A percentile compares a stretch with the other conserved stretches of the same genome.
Evolutionary conservation across 805 yeast genomes (phyloP).

Genomic region (Teunomyces barrocoloradensis): DNA sequence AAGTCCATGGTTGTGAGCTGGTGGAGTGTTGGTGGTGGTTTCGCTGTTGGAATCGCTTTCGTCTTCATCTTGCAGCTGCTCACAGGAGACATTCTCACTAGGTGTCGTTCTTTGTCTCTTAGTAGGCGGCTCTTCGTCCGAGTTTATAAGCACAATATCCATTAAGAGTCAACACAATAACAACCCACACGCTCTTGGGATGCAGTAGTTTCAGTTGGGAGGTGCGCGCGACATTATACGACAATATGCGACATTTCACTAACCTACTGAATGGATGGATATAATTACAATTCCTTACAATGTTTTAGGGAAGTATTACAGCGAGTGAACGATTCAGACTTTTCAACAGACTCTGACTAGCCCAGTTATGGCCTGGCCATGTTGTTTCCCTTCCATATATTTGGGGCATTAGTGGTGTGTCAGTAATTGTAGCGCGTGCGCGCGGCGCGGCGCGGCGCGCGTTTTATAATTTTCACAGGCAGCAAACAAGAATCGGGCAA

Average conservation of each 20-base stretch:
- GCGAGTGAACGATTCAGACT: too few species aligned
- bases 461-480: not conserved
- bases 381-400: too few species aligned
- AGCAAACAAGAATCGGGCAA: not conserved
- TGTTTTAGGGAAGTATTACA: too few species aligned
- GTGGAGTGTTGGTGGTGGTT: not conserved
- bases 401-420: too few species aligned
- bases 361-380: too few species aligned
- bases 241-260: not conserved
- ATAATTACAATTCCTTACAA: too few species aligned
- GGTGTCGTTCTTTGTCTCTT: not conserved
- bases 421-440: too few species aligned
- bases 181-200: not conserved
- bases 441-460: too few species aligned
- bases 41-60: not conserved
- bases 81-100: not conserved
- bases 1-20: not conserved
- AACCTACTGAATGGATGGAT: too few species aligned
- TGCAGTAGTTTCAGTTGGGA: constrained; percentile 1
- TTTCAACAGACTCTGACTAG: too few species aligned
- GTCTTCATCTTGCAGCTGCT: not conserved
- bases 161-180: constrained; percentile 6
- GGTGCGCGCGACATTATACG: not conserved
- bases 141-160: constrained; percentile 26
- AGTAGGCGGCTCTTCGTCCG: constrained; percentile 15